Percentiles rank a stretch among this genome's conserved stretches.
Conservation (phyloP, 108 stramenopile species). For the Chaetoceros tenuissimus region DNA sequence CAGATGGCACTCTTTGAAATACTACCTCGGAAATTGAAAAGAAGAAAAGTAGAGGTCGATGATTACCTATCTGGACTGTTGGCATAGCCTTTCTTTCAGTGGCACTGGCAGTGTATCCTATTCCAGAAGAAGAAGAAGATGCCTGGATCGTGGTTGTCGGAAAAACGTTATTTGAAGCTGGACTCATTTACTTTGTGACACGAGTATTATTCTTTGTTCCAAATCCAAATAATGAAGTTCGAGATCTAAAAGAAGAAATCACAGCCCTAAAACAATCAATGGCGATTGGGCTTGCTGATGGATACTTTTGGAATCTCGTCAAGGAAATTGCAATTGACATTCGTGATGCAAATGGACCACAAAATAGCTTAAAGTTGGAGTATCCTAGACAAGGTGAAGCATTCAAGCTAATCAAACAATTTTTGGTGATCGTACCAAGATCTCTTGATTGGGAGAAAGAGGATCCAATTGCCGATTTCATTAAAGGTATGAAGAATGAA, state of each 20-base stretch:
- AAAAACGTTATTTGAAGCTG: constrained; percentile 2
- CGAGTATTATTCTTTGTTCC: constrained; percentile 4
- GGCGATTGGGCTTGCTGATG: constrained; percentile 3
- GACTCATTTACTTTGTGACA: constrained; percentile 1
- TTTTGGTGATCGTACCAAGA: background rate
- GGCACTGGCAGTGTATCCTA: background rate
- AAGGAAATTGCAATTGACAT: background rate
- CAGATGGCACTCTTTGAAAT: background rate
- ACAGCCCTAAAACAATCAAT: background rate
- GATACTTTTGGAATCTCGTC: constrained; percentile 3
- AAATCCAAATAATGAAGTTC: background rate
- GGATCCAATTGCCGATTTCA: background rate
- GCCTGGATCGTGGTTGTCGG: background rate
- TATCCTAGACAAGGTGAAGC: background rate
- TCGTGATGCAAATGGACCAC: background rate
- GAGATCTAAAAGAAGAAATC: background rate
- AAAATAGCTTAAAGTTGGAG: background rate
- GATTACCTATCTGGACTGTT: background rate
- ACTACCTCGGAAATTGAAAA: background rate
- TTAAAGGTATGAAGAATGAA: background rate
- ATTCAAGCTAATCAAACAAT: background rate
- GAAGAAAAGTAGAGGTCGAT: no score
- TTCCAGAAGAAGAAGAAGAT: background rate
- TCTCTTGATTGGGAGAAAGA: background rate
- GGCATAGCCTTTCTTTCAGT: background rate